A percentile compares a stretch with the other conserved stretches of the same genome.
These are phyloP conservation scores for Nannochloris sp. DNA, from an alignment of 139 green algal genomes.

Conservation along the genomic window DNA sequence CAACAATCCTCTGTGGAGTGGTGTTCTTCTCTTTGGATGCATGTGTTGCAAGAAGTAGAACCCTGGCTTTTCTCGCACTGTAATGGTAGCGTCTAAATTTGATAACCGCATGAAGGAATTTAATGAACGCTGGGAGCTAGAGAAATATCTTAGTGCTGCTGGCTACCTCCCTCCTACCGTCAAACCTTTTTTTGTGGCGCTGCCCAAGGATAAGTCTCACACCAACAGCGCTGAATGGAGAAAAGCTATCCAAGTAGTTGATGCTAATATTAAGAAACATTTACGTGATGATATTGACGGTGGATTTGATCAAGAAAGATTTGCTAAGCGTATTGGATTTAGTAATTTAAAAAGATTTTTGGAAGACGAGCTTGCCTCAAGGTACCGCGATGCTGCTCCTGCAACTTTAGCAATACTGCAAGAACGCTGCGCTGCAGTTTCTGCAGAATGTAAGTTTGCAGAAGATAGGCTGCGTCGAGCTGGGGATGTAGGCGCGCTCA, in stretches of 20 bases:
- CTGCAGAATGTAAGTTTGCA: constrained; percentile 52
- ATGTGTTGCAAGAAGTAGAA: constrained; percentile 87
- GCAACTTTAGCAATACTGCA: constrained; percentile 77
- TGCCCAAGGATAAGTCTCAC: constrained; percentile 79
- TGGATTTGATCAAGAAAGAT: constrained; percentile 87
- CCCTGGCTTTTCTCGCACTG: constrained; percentile 69
- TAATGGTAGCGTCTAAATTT: constrained; percentile 92
- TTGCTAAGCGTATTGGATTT: constrained; percentile 71
- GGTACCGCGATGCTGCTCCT: constrained; percentile 81
- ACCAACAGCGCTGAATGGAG: constrained; percentile 66
- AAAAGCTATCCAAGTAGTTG: constrained; percentile 64
- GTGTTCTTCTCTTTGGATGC: constrained; percentile 84
- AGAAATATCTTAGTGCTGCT: constrained; percentile 80
- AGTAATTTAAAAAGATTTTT: constrained; percentile 76
- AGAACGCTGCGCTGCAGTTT: constrained; percentile 61
- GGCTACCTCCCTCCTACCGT: constrained; percentile 79
- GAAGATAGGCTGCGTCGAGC: constrained; percentile 53
- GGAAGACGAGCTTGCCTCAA: constrained; percentile 71
- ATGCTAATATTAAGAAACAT: constrained; percentile 45
- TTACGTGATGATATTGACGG: constrained; percentile 51
- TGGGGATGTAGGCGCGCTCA: constrained; percentile 65
- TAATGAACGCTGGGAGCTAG: constrained; percentile 84
- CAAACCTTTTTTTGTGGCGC: constrained; percentile 88
- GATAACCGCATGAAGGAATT: constrained; percentile 95
- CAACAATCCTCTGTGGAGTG: constrained; percentile 92